Evolutionary conservation across 306 rosid genomes (phyloP).

Genomic region (Quercus parvula): DNA sequence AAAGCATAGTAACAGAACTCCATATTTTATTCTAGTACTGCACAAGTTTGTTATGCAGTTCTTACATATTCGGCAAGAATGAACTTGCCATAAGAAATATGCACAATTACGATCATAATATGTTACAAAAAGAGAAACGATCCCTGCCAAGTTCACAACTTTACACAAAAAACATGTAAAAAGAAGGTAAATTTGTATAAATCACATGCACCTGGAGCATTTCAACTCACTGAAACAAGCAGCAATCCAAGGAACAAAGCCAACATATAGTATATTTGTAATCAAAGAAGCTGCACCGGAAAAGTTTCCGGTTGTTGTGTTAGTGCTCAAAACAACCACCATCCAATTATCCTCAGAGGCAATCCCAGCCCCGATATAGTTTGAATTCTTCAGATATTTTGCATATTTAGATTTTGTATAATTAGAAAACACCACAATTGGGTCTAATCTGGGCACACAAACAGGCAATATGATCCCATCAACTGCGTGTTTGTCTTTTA

Average conservation of each 20-base stretch:
- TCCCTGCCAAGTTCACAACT: not conserved
- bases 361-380: not conserved
- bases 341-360: not conserved
- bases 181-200: not conserved
- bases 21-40: no score
- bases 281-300: not conserved
- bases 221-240: not conserved
- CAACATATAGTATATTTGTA: not conserved
- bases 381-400: not conserved
- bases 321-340: not conserved
- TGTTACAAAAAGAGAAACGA: not conserved
- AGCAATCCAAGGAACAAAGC: not conserved
- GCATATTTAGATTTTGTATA: not conserved
- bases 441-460: not conserved
- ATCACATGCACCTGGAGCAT: not conserved
- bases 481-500: not conserved
- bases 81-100: not conserved
- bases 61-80: no score
- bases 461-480: not conserved
- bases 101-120: not conserved
- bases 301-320: not conserved
- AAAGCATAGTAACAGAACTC: no score
- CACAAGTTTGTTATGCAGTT: no score
- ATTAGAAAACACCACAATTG: no score
- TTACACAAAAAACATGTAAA: not conserved